phyloP scores from a whole-genome alignment of 164 flowering plant genomes.

The Dillenia turbinata region DNA sequence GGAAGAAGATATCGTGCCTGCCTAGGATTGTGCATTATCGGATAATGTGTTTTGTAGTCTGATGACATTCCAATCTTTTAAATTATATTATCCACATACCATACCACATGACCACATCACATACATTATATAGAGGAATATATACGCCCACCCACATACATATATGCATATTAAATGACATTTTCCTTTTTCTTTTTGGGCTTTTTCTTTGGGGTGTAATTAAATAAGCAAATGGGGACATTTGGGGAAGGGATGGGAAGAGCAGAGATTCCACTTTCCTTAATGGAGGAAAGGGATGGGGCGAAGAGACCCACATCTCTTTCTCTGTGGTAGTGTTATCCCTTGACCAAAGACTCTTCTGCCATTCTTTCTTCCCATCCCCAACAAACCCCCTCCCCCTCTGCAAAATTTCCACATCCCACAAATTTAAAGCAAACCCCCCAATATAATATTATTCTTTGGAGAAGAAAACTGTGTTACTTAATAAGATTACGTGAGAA shows the following conservation, averaged over 20 bases:
- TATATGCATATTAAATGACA: no score
- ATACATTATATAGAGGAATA: no score
- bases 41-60: no score
- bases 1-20: no score
- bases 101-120: no score
- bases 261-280: conserved; percentile 43
- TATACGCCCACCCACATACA: no score
- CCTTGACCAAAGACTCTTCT: conserved; percentile 31
- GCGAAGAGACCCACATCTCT: conserved; percentile 12
- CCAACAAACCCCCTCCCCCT: conserved; percentile 8
- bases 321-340: conserved; percentile 10
- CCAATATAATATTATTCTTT: conserved; percentile 11
- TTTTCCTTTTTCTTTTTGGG: no score
- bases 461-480: conserved; percentile 3
- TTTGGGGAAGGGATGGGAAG: conserved; percentile 31
- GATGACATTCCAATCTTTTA: no score
- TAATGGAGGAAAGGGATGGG: conserved; percentile 36
- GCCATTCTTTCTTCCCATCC: conserved; percentile 29
- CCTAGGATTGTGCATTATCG: no score
- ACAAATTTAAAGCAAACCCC: background rate
- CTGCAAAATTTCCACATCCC: background rate
- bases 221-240: conserved; percentile 3
- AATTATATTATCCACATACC: no score
- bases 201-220: no score
- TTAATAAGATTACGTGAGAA: background rate